phyloP scores from a whole-genome alignment of 495 filamentous ascomycete genomes.

The Talaromyces borbonicus region DNA sequence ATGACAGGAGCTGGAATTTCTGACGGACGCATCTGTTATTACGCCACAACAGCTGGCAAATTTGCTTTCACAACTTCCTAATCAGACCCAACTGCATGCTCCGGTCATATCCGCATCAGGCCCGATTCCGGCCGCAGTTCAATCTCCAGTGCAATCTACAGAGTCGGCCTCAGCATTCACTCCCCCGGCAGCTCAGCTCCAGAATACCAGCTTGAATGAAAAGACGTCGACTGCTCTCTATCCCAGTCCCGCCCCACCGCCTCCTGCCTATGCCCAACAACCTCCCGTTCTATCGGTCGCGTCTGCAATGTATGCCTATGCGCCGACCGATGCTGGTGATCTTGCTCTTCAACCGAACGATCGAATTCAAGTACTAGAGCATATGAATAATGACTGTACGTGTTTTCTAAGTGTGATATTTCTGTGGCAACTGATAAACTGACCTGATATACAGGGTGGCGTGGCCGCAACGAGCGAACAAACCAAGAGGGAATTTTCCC shows the following conservation, averaged over 20 bases:
- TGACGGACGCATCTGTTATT: conserved; percentile 70
- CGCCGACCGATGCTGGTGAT: conserved; percentile 67
- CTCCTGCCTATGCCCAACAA: conserved; percentile 43
- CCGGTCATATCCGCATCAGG: conserved; percentile 26
- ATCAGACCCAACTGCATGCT: conserved; percentile 41
- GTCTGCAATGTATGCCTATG: conserved; percentile 78
- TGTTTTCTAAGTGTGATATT: conserved; percentile 9
- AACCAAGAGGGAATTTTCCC: conserved; percentile 87
- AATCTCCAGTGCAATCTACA: conserved; percentile 25
- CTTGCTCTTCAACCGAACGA: conserved; percentile 67
- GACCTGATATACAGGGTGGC: conserved; percentile 61
- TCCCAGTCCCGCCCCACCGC: conserved; percentile 35
- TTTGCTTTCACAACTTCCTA: conserved; percentile 64
- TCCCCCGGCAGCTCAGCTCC: conserved; percentile 34
- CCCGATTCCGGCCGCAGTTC: conserved; percentile 22
- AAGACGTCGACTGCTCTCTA: conserved; percentile 46
- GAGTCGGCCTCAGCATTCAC: conserved; percentile 26
- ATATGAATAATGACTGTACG: conserved; percentile 90
- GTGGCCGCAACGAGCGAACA: conserved; percentile 71
- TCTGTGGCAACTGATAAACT: conserved; percentile 13
- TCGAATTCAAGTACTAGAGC: conserved; percentile 66
- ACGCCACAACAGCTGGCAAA: conserved; percentile 56
- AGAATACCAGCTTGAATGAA: conserved; percentile 40
- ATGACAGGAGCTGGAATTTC: conserved; percentile 78
- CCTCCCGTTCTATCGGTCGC: conserved; percentile 58